These are phyloP conservation scores for Narthecium ossifragum DNA, from an alignment of 106 monocot species.

Conservation along the genomic window DNA sequence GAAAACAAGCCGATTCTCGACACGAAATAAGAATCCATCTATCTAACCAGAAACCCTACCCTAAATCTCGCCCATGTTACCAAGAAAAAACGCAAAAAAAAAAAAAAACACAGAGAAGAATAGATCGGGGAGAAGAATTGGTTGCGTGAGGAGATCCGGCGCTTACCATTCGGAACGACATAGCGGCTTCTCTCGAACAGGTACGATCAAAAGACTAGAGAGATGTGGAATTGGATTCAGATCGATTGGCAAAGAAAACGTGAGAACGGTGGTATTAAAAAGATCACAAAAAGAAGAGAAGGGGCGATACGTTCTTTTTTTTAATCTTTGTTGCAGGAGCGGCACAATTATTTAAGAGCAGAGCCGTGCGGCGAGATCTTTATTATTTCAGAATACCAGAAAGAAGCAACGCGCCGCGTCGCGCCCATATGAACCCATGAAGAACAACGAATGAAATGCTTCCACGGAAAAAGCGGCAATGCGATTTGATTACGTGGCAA, in stretches of 20 bases:
- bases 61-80: too few species aligned
- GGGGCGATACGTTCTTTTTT: too few species aligned
- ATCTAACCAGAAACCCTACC: not conserved
- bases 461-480: too few species aligned
- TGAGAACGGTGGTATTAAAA: not conserved
- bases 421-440: too few species aligned
- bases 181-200: not conserved
- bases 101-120: not conserved
- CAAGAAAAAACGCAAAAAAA: too few species aligned
- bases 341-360: not conserved
- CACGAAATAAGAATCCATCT: not conserved
- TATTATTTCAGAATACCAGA: too few species aligned
- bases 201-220: not conserved
- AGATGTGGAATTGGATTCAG: not conserved
- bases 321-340: not conserved
- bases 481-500: too few species aligned
- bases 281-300: too few species aligned
- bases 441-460: too few species aligned
- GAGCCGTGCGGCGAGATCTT: not conserved
- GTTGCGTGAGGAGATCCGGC: too few species aligned
- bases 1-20: not conserved
- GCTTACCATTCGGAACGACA: slow-evolving; percentile 2
- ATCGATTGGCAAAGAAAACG: not conserved
- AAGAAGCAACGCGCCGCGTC: too few species aligned
- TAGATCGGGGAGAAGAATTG: not conserved